These are phyloP conservation scores for Phytophthora capsici DNA, from an alignment of 352 stramenopile species.

Conservation along the genomic window DNA sequence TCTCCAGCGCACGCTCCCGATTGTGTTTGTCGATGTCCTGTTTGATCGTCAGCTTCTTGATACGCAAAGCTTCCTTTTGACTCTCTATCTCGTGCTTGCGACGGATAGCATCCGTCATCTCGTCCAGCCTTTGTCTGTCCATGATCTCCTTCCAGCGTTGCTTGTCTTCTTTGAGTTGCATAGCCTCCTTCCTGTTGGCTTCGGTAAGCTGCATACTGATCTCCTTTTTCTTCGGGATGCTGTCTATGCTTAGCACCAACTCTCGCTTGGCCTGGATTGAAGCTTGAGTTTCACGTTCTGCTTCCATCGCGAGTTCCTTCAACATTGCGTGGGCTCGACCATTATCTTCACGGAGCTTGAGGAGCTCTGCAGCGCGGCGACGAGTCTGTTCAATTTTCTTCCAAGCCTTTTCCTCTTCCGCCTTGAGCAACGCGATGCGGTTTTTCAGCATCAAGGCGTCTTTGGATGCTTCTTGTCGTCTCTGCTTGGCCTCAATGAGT, in stretches of 20 bases:
- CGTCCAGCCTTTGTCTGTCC: slow-evolving; percentile 69
- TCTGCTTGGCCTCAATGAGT: slow-evolving; percentile 83
- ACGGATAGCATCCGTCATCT: slow-evolving; percentile 68
- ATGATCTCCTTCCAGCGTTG: slow-evolving; percentile 77
- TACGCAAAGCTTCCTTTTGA: slow-evolving; percentile 71
- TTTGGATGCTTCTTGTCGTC: slow-evolving; percentile 78
- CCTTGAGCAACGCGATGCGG: slow-evolving; percentile 81
- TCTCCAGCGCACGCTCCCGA: slow-evolving; percentile 65
- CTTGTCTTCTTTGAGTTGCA: slow-evolving; percentile 86
- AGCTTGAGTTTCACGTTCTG: slow-evolving; percentile 69
- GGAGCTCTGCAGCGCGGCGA: slow-evolving; percentile 67
- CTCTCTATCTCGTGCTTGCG: slow-evolving; percentile 72
- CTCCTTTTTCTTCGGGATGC: slow-evolving; percentile 84
- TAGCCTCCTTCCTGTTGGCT: slow-evolving; percentile 62
- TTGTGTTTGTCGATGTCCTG: slow-evolving; percentile 81
- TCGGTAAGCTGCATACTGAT: slow-evolving; percentile 73
- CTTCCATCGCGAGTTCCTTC: slow-evolving; percentile 60
- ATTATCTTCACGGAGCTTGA: slow-evolving; percentile 76
- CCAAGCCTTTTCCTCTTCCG: slow-evolving; percentile 84
- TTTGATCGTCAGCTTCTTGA: slow-evolving; percentile 70
- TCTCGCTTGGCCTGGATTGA: slow-evolving; percentile 79
- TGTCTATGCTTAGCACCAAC: slow-evolving; percentile 81
- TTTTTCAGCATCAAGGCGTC: slow-evolving; percentile 81
- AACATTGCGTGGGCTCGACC: slow-evolving; percentile 65
- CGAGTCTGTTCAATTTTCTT: slow-evolving; percentile 89